A percentile compares a stretch with the other conserved stretches of the same genome.
Conservation (phyloP, 139 green algal genomes). For the Microglena sp. region DNA sequence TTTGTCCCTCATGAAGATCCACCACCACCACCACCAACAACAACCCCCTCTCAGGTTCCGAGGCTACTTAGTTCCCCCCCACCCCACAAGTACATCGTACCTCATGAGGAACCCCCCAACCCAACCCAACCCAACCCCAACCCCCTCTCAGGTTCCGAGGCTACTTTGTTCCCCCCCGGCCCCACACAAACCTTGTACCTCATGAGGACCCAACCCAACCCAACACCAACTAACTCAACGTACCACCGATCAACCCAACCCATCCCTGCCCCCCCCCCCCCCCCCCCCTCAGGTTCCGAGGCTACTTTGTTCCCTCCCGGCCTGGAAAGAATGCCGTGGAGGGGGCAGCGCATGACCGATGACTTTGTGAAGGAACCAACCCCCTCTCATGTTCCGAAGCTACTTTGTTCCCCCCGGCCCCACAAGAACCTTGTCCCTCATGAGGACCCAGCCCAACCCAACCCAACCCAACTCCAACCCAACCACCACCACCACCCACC, state of each 20-base stretch:
- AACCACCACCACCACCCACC: too few relatives aligned
- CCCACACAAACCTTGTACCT: constrained; percentile 5
- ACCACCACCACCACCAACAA: too few relatives aligned
- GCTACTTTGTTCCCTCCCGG: constrained; percentile 67
- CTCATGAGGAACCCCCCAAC: neutral
- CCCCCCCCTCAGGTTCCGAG: constrained; percentile 21
- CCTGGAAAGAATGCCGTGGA: constrained; percentile 77
- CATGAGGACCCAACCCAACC: too few relatives aligned
- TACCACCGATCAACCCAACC: too few relatives aligned
- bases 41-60: neutral
- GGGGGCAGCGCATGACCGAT: constrained; percentile 54
- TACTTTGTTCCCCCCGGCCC: constrained; percentile 51
- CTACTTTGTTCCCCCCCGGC: constrained; percentile 47
- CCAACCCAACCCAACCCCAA: neutral
- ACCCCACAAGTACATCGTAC: neutral
- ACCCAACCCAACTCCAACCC: too few relatives aligned
- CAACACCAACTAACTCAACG: too few relatives aligned
- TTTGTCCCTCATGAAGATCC: constrained; percentile 15
- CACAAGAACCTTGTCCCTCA: constrained; percentile 4
- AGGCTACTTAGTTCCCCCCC: neutral
- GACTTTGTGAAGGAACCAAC: constrained; percentile 73
- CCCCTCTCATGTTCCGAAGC: constrained; percentile 1
- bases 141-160: constrained; percentile 5
- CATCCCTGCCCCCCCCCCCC: too few relatives aligned
- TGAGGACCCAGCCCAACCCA: too few relatives aligned